phyloP scores from a whole-genome alignment of 73 alveolate species.

The Stentor roeselii region DNA sequence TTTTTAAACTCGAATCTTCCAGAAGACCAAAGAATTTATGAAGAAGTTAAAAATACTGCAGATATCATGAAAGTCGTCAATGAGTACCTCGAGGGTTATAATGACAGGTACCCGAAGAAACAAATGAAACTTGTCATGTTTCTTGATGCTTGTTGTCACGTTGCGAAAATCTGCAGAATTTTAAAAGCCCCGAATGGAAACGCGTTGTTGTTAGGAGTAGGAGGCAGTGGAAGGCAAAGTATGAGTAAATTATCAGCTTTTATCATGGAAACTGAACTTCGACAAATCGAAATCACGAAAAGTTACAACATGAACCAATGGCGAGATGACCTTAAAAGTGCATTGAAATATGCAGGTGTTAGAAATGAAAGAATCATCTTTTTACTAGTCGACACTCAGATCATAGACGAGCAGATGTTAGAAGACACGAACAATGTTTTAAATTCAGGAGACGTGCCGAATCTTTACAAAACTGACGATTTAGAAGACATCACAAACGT shows the following conservation, averaged over 20 bases:
- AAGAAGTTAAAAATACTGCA: constrained; percentile 46
- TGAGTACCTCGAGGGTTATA: constrained; percentile 89
- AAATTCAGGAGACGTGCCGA: constrained; percentile 98
- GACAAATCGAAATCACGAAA: constrained; percentile 98
- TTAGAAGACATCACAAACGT: constrained; percentile 63
- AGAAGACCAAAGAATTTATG: constrained; percentile 47
- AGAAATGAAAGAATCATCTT: constrained; percentile 95
- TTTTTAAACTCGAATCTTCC: constrained; percentile 48
- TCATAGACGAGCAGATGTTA: constrained; percentile 97
- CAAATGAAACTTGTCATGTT: constrained; percentile 98
- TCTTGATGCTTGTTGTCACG: constrained; percentile 99
- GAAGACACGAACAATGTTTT: constrained; percentile 96
- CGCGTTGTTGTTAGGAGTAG: constrained; percentile 98
- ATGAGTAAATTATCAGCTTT: constrained; percentile 94
- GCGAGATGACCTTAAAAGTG: constrained; percentile 98
- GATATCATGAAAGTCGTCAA: constrained; percentile 55
- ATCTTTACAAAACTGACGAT: constrained; percentile 81
- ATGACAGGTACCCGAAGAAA: constrained; percentile 70
- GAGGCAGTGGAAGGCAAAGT: constrained; percentile 99
- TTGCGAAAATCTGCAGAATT: constrained; percentile 97
- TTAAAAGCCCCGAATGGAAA: constrained; percentile 98
- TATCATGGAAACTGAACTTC: constrained; percentile 89
- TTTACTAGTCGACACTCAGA: constrained; percentile 98
- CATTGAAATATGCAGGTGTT: constrained; percentile 83
- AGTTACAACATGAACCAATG: constrained; percentile 97